These are phyloP conservation scores for Verticillium longisporum DNA, from an alignment of 2,329 filamentous ascomycete species.

Conservation along the genomic window DNA sequence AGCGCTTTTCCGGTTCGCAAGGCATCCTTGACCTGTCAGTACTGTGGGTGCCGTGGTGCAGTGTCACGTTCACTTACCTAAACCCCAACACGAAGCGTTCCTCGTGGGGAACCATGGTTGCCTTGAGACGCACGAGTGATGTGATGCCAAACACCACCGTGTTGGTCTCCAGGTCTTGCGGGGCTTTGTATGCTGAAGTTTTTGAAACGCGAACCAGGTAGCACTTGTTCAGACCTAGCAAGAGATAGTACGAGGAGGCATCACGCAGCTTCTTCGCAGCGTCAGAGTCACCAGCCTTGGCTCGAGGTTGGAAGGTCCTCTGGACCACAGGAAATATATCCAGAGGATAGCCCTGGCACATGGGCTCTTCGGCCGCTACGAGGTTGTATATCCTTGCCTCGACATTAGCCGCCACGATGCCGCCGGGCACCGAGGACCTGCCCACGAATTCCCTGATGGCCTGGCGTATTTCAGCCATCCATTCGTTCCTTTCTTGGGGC, in stretches of 20 bases:
- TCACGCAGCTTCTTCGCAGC: conserved; percentile 40
- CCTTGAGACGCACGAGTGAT: conserved; percentile 42
- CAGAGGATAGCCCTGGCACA: conserved; percentile 19
- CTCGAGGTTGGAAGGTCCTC: conserved; percentile 31
- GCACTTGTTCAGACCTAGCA: conserved; percentile 45
- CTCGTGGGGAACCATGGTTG: conserved; percentile 43
- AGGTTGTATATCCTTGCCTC: conserved; percentile 37
- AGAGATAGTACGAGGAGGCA: conserved; percentile 45
- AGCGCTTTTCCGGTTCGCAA: conserved; percentile 24
- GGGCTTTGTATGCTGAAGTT: conserved; percentile 30
- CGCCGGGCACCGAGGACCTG: conserved; percentile 22
- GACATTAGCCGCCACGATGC: conserved; percentile 38
- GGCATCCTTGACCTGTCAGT: conserved; percentile 5
- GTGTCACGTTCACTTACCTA: conserved; percentile 29
- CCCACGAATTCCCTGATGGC: conserved; percentile 28
- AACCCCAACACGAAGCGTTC: conserved; percentile 51
- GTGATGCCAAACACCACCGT: conserved; percentile 46
- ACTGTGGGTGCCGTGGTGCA: conserved; percentile 12
- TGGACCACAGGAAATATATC: conserved; percentile 46
- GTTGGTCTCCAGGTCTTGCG: conserved; percentile 40
- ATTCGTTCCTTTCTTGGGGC: conserved; percentile 41
- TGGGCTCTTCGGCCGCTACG: conserved; percentile 36
- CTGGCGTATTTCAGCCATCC: conserved; percentile 38
- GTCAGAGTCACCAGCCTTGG: conserved; percentile 32
- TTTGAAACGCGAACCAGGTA: conserved; percentile 44